Base-by-base conservation (phyloP, 768 basidiomycete genomes). In the Boletus tomentosulus region DNA sequence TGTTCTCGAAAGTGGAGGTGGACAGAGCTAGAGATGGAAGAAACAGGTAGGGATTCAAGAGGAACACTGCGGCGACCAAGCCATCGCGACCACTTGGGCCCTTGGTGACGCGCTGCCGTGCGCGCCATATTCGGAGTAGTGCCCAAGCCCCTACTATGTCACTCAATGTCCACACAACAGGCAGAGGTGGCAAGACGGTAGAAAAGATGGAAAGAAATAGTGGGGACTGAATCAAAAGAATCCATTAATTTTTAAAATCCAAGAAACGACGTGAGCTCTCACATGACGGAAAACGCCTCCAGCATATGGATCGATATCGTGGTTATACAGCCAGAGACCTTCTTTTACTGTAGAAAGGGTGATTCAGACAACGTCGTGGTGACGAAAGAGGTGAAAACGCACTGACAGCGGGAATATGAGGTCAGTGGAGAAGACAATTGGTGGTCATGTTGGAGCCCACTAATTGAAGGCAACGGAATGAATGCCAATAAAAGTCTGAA, bases 271-370 rank as follows among this genome's bases (percentile, higher is more conserved):
- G 34, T 34, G 37, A 11, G 11, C 8, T 58, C 88, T 55, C 71
- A 95, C 94, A 70, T 96, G 93, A 64, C 86, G 81, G 66, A 96
- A 92, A 10, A 84, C 73, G 6, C 91, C 89, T 38, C 92, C 94
- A 53, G 86, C 80, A 61, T 97, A 98, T 30, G 94, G 94, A 66
- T 94, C 83, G 24, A 91, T 73, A n/a, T 82, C 84, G 71, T 88
- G 75, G 39, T 78, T 74, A 57, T 85, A 86, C 15, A 98, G 79
- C 71, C 86, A 92, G 5, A 96, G 78, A 16, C 94, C 95, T 71
- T 98, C 96, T 65, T 85, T 83, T 54, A 98, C 96, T 98, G 57
- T 41, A 46, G 48, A 19, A 46, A 35, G 22, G 8, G 39, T 11
- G 15, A 22, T 42, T 52, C 56, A 54, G 60, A 50, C 19, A 48